Conservation (phyloP, 2,329 filamentous ascomycete genomes). For the Aspergillus viridinutans region DNA sequence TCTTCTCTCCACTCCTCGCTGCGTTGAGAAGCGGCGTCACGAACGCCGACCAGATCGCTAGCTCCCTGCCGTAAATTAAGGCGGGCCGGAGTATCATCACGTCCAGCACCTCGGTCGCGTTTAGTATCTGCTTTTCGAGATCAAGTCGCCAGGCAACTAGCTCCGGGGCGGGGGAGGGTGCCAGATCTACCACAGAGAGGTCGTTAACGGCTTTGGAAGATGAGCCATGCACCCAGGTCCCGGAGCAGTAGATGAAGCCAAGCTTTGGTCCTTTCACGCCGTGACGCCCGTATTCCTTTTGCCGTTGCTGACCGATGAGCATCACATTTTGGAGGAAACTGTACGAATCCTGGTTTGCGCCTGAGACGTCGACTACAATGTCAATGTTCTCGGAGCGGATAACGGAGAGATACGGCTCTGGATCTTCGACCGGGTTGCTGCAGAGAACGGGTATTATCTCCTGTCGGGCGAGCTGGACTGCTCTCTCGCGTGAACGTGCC, state of each 20-base stretch:
- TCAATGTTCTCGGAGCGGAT: constrained; percentile 26
- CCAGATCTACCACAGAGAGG: neutral
- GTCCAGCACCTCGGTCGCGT: neutral
- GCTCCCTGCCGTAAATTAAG: constrained; percentile 33
- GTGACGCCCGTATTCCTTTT: neutral
- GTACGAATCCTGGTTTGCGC: constrained; percentile 19
- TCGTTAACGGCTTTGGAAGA: constrained; percentile 24
- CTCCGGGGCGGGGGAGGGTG: neutral
- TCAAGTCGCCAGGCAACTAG: neutral
- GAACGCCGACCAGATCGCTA: constrained; percentile 24
- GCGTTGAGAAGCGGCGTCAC: constrained; percentile 14
- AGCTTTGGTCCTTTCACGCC: constrained; percentile 28
- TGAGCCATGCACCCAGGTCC: constrained; percentile 37
- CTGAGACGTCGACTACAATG: constrained; percentile 32
- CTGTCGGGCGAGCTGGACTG: constrained; percentile 17
- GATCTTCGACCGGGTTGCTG: neutral
- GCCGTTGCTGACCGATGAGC: neutral
- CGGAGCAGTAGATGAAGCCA: constrained; percentile 36
- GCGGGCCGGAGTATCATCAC: constrained; percentile 4
- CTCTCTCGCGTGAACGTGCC: constrained; percentile 30
- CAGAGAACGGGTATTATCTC: neutral
- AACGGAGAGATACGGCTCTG: constrained; percentile 10
- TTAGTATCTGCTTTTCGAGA: neutral
- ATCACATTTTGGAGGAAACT: constrained; percentile 21
- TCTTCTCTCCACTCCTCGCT: neutral